Evolutionary conservation across 2,329 filamentous ascomycete species (phyloP).

Genomic region (Pestalotiopsis fici): DNA sequence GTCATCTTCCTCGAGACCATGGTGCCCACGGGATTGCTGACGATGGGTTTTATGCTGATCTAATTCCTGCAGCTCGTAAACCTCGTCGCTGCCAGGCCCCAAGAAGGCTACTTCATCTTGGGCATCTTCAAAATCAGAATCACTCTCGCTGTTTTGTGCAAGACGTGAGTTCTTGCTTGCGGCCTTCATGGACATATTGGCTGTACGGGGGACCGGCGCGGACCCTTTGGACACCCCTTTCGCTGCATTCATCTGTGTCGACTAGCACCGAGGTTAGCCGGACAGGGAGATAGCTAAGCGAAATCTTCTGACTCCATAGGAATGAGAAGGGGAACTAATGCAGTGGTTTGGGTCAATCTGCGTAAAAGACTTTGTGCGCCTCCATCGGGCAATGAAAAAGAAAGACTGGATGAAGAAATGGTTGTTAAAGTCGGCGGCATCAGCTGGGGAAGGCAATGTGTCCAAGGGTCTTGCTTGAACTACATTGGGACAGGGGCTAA

Average conservation of each 20-base stretch:
- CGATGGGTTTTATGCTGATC: not conserved
- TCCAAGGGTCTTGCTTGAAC: not conserved
- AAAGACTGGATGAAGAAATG: too few relatives aligned
- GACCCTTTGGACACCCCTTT: not conserved
- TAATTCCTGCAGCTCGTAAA: slow-evolving; percentile 12
- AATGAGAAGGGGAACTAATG: not conserved
- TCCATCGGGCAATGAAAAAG: not conserved
- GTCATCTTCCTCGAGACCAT: not conserved
- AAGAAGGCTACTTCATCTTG: not conserved
- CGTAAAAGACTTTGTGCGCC: not conserved
- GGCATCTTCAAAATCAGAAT: slow-evolving; percentile 5
- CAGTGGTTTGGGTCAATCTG: not conserved
- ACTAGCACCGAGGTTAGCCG: not conserved
- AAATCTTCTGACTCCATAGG: not conserved
- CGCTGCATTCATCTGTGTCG: not conserved
- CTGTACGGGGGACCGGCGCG: not conserved
- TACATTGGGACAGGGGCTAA: too few relatives aligned
- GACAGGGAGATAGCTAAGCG: not conserved
- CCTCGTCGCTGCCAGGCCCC: not conserved
- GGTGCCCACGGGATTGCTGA: not conserved
- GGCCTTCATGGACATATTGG: not conserved
- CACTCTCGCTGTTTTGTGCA: slow-evolving; percentile 4
- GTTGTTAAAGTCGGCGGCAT: not conserved
- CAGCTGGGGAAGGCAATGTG: not conserved
- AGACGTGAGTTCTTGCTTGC: not conserved